Base-by-base conservation (phyloP, 352 stramenopile species). In the Pythium angustatum region DNA sequence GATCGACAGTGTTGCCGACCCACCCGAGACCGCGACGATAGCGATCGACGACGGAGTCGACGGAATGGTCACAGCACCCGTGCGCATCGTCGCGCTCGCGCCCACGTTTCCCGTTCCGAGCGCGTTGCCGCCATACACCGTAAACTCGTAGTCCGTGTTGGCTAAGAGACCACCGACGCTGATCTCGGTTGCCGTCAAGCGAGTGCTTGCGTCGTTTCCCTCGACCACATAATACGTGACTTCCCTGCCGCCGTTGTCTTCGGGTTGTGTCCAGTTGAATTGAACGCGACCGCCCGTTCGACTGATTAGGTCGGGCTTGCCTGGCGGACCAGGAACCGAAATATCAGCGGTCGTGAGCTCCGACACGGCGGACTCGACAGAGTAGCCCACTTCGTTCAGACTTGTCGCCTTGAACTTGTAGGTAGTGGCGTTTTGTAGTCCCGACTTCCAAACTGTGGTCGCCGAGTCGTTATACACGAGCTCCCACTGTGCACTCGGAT, bases 351-450 rank as follows among this genome's bases (percentile, higher is more conserved):
- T 88, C 38, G 62, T 67, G 28, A 90, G 69, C 3, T 58, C 22
- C 9, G 52, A 68, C 2, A 44, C n/a, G 0, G 43, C 56, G 0
- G 79, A 86, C 38, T 76, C 72, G 5, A 17, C 19, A 0, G 77
- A 83, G 38, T 77, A 81, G 2, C 76, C 79, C 6, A 84, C 44
- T 21, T 80, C 67, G 49, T 88, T 90, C 51, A 77, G 41, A 34
- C 72, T 78, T 5, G 66, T 75, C 19, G 70, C 64, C 61, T 71
- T 83, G 69, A 90, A 88, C 17, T 62, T n/a, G 58, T 90, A 90
- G 5, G 67, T 24, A 0, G 71, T 79, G 10, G 66, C 55, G 36
- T 76, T 83, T 30, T 78, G 49, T 2, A 90, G 71, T 34, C 77
- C 72, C 0, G 79, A 83, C 38, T 83, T 78, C 79, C 79, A 88